Evolutionary conservation across 805 yeast species (phyloP), one percentile per base, ranked within the genome.

Genomic region (Candida germanica): DNA sequence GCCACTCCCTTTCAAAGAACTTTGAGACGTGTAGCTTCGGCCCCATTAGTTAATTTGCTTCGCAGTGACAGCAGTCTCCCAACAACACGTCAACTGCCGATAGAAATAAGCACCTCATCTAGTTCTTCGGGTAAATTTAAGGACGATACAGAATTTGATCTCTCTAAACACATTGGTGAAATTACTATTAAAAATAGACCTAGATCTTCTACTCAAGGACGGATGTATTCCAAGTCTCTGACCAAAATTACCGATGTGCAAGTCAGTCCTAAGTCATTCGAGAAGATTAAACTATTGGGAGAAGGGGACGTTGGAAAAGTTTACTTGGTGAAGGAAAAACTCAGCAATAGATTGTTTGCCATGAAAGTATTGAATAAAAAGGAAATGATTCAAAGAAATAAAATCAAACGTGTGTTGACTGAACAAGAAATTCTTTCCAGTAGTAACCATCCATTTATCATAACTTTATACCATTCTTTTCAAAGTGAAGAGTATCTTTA

Each of bases 251-350:
- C 78, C 38, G 83, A 80, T 43, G 87, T 83, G 7, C 87, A 84
- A 51, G 99, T 94, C 14, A 76, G 82, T 5, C 94, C 95, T 2
- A 75, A 77, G 29, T 83, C 93, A 18, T 93, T 93, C 57, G 96
- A 89, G 47, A 91, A 87, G 56, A 77, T 93, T 36, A 79, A 86
- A 48, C 64, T 93, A n/a, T 64, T 93, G 33, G 99, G 99, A 4
- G 87, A 87, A 54, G 99, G 99, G 39, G 98, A 93, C 53, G 98
- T 93, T 24, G 99, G 99, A 3, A 89, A 87, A 57, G 99, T 93
- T 16, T 93, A 86, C 51, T 65, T 93, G 18, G 99, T 93, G 4
- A 75, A 83, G 42, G 96, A 94, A 50, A 87, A 84, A 54, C 64
- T 71, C 25, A 71, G 89, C 2, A 78, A 80, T 46, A 77, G 80